Conservation (phyloP, 2,329 filamentous ascomycete species). For the Neodidymelliopsis sp. region DNA sequence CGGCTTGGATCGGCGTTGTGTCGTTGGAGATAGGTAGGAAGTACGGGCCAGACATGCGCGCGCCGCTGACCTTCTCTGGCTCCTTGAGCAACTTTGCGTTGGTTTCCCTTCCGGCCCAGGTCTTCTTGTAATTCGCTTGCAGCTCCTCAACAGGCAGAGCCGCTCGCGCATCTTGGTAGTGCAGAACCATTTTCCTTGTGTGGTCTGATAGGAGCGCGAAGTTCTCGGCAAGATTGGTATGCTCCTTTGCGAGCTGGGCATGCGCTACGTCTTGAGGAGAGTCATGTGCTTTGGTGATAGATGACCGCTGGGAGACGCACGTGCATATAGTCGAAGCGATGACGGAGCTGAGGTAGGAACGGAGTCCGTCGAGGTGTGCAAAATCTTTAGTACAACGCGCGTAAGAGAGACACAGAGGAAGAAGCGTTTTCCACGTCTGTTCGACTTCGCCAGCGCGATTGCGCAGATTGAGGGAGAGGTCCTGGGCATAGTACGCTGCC, state of each 20-base stretch:
- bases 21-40: constrained; percentile 51
- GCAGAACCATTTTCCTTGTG: constrained; percentile 33
- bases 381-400: constrained; percentile 42
- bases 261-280: constrained; percentile 37
- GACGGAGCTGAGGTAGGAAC: constrained; percentile 50
- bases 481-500: constrained; percentile 46
- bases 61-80: constrained; percentile 45
- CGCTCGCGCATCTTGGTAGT: constrained; percentile 38
- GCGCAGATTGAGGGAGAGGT: constrained; percentile 38
- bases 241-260: constrained; percentile 34
- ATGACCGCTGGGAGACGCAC: constrained; percentile 38
- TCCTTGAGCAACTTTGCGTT: constrained; percentile 31
- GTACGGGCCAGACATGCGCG: constrained; percentile 48
- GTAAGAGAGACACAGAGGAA: constrained; percentile 47
- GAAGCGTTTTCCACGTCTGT: constrained; percentile 47
- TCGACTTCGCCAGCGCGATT: constrained; percentile 45
- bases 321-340: constrained; percentile 50
- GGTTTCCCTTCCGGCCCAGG: constrained; percentile 43
- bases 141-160: constrained; percentile 47
- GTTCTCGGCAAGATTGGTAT: constrained; percentile 32
- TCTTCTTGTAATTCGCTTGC: constrained; percentile 47
- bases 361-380: constrained; percentile 51
- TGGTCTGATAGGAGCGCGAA: constrained; percentile 39
- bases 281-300: constrained; percentile 31
- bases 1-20: constrained; percentile 54